These are phyloP conservation scores for Russula foetens DNA, from an alignment of 768 basidiomycete species.

Conservation along the genomic window DNA sequence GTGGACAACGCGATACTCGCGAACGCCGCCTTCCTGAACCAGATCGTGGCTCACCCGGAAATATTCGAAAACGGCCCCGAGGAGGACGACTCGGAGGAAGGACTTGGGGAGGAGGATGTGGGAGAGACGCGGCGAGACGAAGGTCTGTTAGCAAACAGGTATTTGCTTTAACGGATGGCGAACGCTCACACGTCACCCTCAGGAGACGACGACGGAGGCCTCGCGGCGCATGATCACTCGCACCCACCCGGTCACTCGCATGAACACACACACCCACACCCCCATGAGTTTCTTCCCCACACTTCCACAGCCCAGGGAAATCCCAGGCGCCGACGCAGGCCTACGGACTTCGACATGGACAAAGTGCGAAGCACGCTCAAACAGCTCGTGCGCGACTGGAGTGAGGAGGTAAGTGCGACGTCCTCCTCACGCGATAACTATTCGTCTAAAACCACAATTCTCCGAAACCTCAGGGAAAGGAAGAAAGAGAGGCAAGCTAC, in stretches of 20 bases:
- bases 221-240: constrained; percentile 19
- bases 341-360: constrained; percentile 76
- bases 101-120: constrained; percentile 23
- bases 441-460: background rate
- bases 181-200: background rate
- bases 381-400: constrained; percentile 93
- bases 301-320: constrained; percentile 11
- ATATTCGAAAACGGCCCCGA: constrained; percentile 59
- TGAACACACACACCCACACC: constrained; percentile 29
- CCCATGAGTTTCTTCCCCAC: constrained; percentile 24
- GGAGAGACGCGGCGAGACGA: constrained; percentile 5
- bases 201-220: background rate
- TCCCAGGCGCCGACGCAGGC: constrained; percentile 31
- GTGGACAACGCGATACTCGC: constrained; percentile 75
- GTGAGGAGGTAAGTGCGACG: constrained; percentile 49
- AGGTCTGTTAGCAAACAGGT: constrained; percentile 1
- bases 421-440: background rate
- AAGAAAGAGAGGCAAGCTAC: constrained; percentile 75
- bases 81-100: constrained; percentile 24
- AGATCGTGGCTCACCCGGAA: constrained; percentile 70
- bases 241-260: constrained; percentile 27
- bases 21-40: constrained; percentile 70
- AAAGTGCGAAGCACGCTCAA: constrained; percentile 88
- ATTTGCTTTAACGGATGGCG: background rate
- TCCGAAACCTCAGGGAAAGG: constrained; percentile 45